phyloP scores from a whole-genome alignment of 192 early-diverging fungal genomes.

The Coemansia sp. region DNA sequence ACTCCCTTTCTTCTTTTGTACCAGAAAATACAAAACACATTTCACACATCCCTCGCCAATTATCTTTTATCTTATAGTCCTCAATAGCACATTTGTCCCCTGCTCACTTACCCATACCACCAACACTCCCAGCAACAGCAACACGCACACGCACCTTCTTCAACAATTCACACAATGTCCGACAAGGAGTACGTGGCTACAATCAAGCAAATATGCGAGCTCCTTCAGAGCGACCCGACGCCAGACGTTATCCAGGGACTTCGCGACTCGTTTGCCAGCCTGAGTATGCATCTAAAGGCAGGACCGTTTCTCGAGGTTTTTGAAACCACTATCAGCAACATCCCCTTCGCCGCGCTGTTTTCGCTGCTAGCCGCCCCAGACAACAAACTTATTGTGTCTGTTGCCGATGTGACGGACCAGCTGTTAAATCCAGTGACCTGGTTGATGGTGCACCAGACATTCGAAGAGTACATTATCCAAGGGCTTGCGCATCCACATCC shows the following conservation, averaged over 20 bases:
- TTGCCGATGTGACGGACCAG: slow-evolving; percentile 35
- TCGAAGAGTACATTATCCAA: slow-evolving; percentile 53
- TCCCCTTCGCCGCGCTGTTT: slow-evolving; percentile 48
- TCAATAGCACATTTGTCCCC: no score
- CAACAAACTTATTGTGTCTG: slow-evolving; percentile 42
- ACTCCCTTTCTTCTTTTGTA: no score
- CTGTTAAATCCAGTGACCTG: slow-evolving; percentile 49
- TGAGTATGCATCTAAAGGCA: slow-evolving; percentile 44
- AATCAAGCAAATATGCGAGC: slow-evolving; percentile 47
- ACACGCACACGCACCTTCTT: not conserved
- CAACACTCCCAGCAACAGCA: not conserved
- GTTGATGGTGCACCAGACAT: slow-evolving; percentile 50
- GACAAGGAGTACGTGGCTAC: slow-evolving; percentile 41
- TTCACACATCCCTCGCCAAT: no score
- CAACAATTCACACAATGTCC: slow-evolving; percentile 4
- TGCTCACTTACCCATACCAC: no score
- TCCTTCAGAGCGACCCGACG: slow-evolving; percentile 50
- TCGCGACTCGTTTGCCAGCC: slow-evolving; percentile 35
- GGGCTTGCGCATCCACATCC: slow-evolving; percentile 50
- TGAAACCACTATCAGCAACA: slow-evolving; percentile 46
- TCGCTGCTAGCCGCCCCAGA: slow-evolving; percentile 47
- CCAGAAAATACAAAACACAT: no score
- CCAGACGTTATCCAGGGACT: slow-evolving; percentile 42
- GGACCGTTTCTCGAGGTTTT: slow-evolving; percentile 52
- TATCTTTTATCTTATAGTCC: no score